Percentiles rank a stretch among this genome's conserved stretches.
These are phyloP conservation scores for Capronia epimyces DNA, from an alignment of 2,329 filamentous ascomycete genomes.

Conservation along the genomic window DNA sequence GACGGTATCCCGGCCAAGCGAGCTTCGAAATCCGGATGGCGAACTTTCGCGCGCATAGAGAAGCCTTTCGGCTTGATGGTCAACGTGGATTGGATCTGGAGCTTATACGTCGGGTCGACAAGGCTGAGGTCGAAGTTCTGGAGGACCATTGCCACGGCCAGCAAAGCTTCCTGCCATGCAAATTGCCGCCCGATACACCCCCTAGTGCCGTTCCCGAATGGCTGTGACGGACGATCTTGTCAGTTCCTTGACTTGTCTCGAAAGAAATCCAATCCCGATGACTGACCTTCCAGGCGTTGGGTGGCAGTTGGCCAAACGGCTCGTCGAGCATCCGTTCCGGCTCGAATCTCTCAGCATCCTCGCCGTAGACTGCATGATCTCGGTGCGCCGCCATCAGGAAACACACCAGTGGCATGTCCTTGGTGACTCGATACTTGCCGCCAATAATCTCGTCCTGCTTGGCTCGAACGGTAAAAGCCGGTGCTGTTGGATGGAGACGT, in stretches of 20 bases:
- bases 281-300: conserved; percentile 55
- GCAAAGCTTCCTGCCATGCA: conserved; percentile 65
- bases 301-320: conserved; percentile 59
- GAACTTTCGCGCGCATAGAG: conserved; percentile 53
- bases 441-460: conserved; percentile 41
- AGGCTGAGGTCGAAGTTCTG: conserved; percentile 66
- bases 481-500: conserved; percentile 57
- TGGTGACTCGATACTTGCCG: conserved; percentile 54
- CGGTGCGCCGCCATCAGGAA: conserved; percentile 53
- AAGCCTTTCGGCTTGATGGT: conserved; percentile 51
- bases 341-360: conserved; percentile 59
- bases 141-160: conserved; percentile 58
- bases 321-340: conserved; percentile 70
- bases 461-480: conserved; percentile 47
- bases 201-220: conserved; percentile 65
- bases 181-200: conserved; percentile 63
- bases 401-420: conserved; percentile 47
- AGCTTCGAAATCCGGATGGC: conserved; percentile 27
- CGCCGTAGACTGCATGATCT: conserved; percentile 60
- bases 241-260: too few species aligned
- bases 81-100: conserved; percentile 36
- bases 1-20: conserved; percentile 35
- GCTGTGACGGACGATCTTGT: conserved; percentile 40
- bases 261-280: too few species aligned
- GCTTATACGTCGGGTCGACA: conserved; percentile 49